A percentile compares a stretch with the other conserved stretches of the same genome.
Evolutionary conservation across 495 filamentous ascomycete species (phyloP).

Genomic region (Gamarada debralockiae): DNA sequence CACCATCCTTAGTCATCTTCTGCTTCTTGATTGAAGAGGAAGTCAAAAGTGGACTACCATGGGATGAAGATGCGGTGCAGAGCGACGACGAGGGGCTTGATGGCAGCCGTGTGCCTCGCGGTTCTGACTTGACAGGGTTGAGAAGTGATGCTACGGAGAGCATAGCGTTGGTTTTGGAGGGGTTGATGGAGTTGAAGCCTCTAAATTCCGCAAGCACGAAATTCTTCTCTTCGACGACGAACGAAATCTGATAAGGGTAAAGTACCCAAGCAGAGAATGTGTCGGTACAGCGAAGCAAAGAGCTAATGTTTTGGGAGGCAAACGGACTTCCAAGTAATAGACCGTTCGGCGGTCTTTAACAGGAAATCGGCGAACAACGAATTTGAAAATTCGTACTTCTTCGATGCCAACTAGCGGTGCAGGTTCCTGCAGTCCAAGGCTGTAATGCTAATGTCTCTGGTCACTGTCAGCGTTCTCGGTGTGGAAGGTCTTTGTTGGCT

Average conservation of each 20-base stretch:
- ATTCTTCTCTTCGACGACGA: conserved; percentile 15
- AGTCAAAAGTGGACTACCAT: conserved; percentile 23
- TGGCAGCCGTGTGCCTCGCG: conserved; percentile 20
- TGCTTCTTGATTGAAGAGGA: conserved; percentile 31
- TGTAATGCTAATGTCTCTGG: conserved; percentile 11
- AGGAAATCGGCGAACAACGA: conserved; percentile 13
- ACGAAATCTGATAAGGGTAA: conserved; percentile 11
- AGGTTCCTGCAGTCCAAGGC: conserved; percentile 21
- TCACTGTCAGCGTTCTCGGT: conserved; percentile 16
- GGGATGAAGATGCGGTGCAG: conserved; percentile 20
- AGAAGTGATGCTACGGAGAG: conserved; percentile 53
- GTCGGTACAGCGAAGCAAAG: conserved; percentile 13
- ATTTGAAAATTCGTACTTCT: conserved; percentile 13
- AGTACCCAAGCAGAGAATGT: conserved; percentile 8
- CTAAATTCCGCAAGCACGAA: conserved; percentile 18
- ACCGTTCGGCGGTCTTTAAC: conserved; percentile 20
- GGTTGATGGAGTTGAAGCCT: conserved; percentile 4
- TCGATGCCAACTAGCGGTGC: conserved; percentile 22
- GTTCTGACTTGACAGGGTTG: conserved; percentile 44
- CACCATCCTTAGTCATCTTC: conserved; percentile 55
- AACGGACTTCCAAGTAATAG: conserved; percentile 20
- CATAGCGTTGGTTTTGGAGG: conserved; percentile 33
- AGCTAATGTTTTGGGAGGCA: conserved; percentile 19
- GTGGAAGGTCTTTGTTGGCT: conserved; percentile 17
- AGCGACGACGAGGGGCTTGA: conserved; percentile 23